Percentiles rank a stretch among this genome's conserved stretches.
Conservation (phyloP, 805 yeast genomes). For the Monosporozyma solicola region DNA sequence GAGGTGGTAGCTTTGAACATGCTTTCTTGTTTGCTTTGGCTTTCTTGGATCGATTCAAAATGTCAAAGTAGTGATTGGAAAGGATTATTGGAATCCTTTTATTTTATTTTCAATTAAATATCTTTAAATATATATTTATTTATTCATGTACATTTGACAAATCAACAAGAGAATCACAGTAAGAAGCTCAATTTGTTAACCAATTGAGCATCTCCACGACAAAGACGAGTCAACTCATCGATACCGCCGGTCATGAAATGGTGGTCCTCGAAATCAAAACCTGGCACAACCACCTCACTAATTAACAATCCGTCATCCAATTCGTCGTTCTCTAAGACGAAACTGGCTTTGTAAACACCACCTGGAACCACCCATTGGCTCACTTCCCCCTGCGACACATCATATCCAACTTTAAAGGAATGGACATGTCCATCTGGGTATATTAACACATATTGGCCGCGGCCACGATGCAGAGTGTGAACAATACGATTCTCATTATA, state of each 20-base stretch:
- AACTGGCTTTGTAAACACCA: slow-evolving; percentile 49
- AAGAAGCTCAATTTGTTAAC: neutral
- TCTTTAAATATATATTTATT: neutral
- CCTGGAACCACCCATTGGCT: slow-evolving; percentile 61
- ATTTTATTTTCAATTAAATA: neutral
- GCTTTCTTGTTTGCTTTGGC: neutral
- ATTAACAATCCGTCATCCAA: slow-evolving; percentile 36
- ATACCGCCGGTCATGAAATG: slow-evolving; percentile 33
- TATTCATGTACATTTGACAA: neutral
- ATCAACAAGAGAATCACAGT: neutral
- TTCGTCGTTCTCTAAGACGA: slow-evolving; percentile 34
- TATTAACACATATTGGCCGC: slow-evolving; percentile 46
- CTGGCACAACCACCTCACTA: slow-evolving; percentile 55
- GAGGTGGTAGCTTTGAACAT: slow-evolving; percentile 13
- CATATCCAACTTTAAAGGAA: slow-evolving; percentile 46
- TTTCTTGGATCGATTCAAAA: neutral
- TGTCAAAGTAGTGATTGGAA: neutral
- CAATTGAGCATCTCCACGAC: neutral
- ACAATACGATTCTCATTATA: slow-evolving; percentile 43
- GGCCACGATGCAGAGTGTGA: slow-evolving; percentile 47
- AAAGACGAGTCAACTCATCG: slow-evolving; percentile 31
- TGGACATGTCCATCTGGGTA: slow-evolving; percentile 43
- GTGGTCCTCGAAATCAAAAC: slow-evolving; percentile 49
- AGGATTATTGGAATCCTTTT: neutral
- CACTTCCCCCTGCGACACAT: slow-evolving; percentile 38